Base-by-base conservation (phyloP, 441 rosid genomes). In the Flueggea neowawraea region DNA sequence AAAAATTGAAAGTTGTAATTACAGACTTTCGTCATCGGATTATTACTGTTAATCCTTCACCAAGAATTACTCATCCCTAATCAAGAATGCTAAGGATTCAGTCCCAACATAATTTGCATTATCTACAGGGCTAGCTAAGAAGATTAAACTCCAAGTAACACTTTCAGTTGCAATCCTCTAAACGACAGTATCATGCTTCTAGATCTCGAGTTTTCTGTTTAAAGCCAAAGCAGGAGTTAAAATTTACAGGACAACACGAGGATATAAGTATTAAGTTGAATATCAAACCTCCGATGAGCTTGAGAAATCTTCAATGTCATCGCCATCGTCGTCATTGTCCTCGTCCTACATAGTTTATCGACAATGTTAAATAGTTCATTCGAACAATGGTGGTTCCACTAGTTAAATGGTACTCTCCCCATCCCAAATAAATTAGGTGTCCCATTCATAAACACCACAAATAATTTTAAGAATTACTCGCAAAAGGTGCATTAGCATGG, bases 281-380 rank as follows among this genome's bases (percentile, higher is more conserved):
- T 54, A 12, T 57, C 67, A 22, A 62, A 80, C 91, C 91, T 80
- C 67, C 6, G 82, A 65, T 58, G 80, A 57, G 81, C 75, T 80
- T 45, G 91, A 76, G 62, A 75, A 67, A 67, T 79, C 84, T 71
- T 81, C 80, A 58, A 81, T 76, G 63, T 75, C 79, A n/a, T 79
- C 88, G 28, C 68, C 82, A 61, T 78, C 84, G 12, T 79, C 88
- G 28, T 78, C 84, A n/a, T 79, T 86, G 28, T 70, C 82, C 62
- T 78, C 82, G 53, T 67, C 73, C 91, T 82, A 57, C 75, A 77
- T 65, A 17, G 55, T 54, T 58, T 31, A 11, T 47, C 50, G 4
- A 47, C 50, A 47, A 47, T 47, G 50, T 47, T 47, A 47, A 4
- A 47, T 43, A 6, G 1, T 11, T 43, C 12, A 6, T 11, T 43